Evolutionary conservation across 2,329 filamentous ascomycete genomes (phyloP).

Genomic region (Cercospora sp.): DNA sequence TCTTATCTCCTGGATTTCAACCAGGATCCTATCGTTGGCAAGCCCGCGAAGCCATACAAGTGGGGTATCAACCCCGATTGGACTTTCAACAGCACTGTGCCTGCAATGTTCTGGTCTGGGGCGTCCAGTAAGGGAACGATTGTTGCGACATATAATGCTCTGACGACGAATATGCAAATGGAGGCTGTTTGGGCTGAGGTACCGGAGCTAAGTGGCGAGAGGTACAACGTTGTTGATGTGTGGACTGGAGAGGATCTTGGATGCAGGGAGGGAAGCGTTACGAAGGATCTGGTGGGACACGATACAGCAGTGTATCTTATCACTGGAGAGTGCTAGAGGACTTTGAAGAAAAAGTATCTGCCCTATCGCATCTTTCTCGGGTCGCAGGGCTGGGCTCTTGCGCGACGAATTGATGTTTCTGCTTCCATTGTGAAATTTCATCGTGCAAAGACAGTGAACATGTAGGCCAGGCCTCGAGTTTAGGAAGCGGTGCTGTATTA

Average conservation of each 20-base stretch:
- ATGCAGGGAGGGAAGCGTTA: background rate
- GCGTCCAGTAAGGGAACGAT: background rate
- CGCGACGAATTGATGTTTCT: background rate
- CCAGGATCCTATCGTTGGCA: background rate
- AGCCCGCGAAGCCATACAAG: background rate
- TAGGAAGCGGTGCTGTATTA: background rate
- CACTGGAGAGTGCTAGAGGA: background rate
- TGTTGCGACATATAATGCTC: background rate
- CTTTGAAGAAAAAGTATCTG: background rate
- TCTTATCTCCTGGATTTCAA: background rate
- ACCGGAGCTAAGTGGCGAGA: background rate
- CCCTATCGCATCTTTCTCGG: background rate
- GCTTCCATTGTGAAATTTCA: background rate
- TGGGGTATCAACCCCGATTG: background rate
- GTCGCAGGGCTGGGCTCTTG: background rate
- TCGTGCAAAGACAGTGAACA: background rate
- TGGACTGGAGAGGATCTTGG: background rate
- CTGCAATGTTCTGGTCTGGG: background rate
- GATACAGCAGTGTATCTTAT: background rate
- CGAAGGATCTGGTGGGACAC: background rate
- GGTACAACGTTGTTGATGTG: background rate
- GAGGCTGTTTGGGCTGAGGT: background rate
- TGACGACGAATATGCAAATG: background rate
- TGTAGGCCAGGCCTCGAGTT: background rate
- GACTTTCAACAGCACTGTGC: background rate